Conservation (phyloP, 1,284 basidiomycete species). For the Irpex sp. region DNA sequence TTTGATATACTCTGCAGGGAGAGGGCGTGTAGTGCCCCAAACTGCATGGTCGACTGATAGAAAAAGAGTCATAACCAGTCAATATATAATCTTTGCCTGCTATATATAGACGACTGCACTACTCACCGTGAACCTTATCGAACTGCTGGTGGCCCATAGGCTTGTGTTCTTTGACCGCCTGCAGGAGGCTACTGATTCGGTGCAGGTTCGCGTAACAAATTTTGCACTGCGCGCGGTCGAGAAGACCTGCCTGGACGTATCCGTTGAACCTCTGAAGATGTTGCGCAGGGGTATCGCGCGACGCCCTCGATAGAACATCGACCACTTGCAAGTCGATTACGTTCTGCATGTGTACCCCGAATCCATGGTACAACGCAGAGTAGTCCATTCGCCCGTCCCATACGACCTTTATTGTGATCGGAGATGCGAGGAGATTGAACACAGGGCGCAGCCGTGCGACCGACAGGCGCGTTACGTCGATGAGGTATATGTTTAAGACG, state of each 20-base stretch:
- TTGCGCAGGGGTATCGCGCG: not conserved
- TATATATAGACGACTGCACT: not conserved
- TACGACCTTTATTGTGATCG: slow-evolving; percentile 16
- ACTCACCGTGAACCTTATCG: not conserved
- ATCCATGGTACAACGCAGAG: slow-evolving; percentile 11
- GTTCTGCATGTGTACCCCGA: slow-evolving; percentile 12
- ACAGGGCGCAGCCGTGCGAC: slow-evolving; percentile 1
- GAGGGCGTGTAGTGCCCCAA: not conserved
- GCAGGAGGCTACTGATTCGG: not conserved
- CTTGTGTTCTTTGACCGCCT: not conserved
- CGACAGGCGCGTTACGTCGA: not conserved
- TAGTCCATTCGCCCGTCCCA: slow-evolving; percentile 23
- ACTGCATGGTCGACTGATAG: not conserved
- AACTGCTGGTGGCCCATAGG: not conserved
- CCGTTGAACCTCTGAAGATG: slow-evolving; percentile 1
- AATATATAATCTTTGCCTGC: not conserved
- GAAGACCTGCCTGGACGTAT: not conserved
- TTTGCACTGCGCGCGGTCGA: not conserved
- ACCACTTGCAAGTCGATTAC: slow-evolving; percentile 21
- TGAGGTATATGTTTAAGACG: not conserved
- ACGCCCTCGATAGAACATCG: slow-evolving; percentile 8
- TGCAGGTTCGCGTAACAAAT: not conserved
- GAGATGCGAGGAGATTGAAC: slow-evolving; percentile 14
- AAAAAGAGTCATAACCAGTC: not conserved
- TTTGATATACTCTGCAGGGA: not conserved